Percentiles rank a stretch among this genome's conserved stretches.
Conservation (phyloP, 2,329 filamentous ascomycete genomes). For the Nothophoma quercina region DNA sequence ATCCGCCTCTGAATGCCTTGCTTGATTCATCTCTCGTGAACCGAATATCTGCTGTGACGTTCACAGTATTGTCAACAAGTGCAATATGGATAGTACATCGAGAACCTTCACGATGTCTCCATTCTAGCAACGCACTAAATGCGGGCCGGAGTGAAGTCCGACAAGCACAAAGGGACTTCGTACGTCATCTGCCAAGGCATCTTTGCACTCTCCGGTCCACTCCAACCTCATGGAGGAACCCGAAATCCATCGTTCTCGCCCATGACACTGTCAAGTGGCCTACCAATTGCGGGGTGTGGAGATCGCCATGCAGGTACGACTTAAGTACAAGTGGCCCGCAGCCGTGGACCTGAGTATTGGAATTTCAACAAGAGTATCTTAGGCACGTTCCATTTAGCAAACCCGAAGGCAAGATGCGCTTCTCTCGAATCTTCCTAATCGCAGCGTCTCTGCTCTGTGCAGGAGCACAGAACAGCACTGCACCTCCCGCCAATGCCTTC, state of each 20-base stretch:
- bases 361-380: too few relatives aligned
- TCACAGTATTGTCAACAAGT: too few relatives aligned
- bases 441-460: not conserved
- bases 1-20: too few relatives aligned
- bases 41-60: too few relatives aligned
- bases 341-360: not conserved
- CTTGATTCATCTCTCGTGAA: too few relatives aligned
- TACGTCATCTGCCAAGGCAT: constrained; percentile 8
- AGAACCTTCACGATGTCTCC: not conserved
- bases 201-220: not conserved
- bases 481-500: constrained; percentile 3
- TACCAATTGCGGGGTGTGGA: constrained; percentile 2
- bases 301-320: constrained; percentile 7
- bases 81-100: too few relatives aligned
- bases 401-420: constrained; percentile 1
- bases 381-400: too few relatives aligned
- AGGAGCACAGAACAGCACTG: constrained; percentile 4
- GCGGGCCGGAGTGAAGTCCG: constrained; percentile 5
- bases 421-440: not conserved
- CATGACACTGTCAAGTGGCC: constrained; percentile 4
- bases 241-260: not conserved
- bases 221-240: constrained; percentile 5
- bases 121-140: not conserved
- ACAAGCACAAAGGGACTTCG: not conserved
- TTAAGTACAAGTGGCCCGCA: constrained; percentile 1